Conservation (phyloP, 139 green algal species). For the Raphidocelis subcapitata region DNA sequence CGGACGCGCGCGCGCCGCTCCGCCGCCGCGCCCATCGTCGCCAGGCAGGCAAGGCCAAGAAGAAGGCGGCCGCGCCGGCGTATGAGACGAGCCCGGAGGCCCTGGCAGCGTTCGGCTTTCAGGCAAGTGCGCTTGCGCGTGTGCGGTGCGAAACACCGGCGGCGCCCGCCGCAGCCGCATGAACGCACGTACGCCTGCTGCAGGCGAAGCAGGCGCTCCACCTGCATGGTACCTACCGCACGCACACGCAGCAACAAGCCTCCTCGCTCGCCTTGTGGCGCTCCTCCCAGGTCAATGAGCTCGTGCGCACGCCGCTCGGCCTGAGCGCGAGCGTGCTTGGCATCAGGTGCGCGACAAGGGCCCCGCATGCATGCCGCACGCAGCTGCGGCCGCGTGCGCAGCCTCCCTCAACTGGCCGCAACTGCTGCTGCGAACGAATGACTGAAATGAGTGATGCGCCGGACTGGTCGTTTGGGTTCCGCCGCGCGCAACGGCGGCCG, state of each 20-base stretch:
- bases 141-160: too few species aligned
- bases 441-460: neutral
- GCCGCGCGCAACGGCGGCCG: too few species aligned
- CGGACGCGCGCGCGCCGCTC: too few species aligned
- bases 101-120: constrained; percentile 46
- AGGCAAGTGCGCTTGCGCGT: constrained; percentile 3
- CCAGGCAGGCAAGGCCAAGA: too few species aligned
- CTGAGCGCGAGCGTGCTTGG: constrained; percentile 48
- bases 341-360: constrained; percentile 34
- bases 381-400: neutral
- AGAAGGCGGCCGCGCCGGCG: constrained; percentile 46
- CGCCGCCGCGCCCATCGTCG: too few species aligned
- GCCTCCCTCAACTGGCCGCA: too few species aligned
- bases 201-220: too few species aligned
- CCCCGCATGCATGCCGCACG: neutral
- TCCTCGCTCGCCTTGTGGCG: too few species aligned
- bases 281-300: constrained; percentile 32
- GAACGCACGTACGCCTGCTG: too few species aligned
- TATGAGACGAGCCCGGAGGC: constrained; percentile 33
- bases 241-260: too few species aligned
- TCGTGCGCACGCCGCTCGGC: constrained; percentile 51
- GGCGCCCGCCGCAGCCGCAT: too few species aligned
- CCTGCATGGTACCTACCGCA: too few species aligned
- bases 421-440: neutral
- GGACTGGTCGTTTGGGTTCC: neutral